These are phyloP conservation scores for Chytridiales sp. DNA, from an alignment of 371 early-diverging fungal genomes.

Conservation along the genomic window DNA sequence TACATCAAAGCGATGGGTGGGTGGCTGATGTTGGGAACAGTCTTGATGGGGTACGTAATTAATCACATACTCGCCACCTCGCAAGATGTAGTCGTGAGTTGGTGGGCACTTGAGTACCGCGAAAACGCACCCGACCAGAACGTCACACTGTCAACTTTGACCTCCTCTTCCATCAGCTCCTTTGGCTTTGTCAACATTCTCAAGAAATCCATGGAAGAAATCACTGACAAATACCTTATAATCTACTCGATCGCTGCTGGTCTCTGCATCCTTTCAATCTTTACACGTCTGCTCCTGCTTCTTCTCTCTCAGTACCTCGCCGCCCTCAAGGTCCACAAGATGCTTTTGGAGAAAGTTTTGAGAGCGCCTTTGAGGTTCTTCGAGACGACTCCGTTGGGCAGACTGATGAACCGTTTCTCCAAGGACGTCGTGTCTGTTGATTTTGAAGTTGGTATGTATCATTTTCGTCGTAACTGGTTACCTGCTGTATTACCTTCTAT, in stretches of 20 bases:
- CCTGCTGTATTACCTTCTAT: too few relatives aligned
- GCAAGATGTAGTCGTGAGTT: slow-evolving; percentile 12
- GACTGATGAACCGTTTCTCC: slow-evolving; percentile 51
- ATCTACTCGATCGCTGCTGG: slow-evolving; percentile 16
- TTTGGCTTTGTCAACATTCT: too few relatives aligned
- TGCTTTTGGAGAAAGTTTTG: slow-evolving; percentile 60
- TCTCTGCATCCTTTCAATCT: slow-evolving; percentile 2
- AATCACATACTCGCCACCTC: slow-evolving; percentile 11
- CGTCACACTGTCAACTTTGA: background rate
- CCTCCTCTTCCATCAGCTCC: background rate
- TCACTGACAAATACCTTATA: slow-evolving; percentile 21
- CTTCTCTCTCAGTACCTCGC: slow-evolving; percentile 7
- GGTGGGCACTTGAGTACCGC: too few relatives aligned
- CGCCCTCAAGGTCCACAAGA: slow-evolving; percentile 17
- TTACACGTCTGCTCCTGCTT: slow-evolving; percentile 7
- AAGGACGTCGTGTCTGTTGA: slow-evolving; percentile 28
- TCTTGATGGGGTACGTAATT: slow-evolving; percentile 25
- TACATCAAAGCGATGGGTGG: slow-evolving; percentile 35
- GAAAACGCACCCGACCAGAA: too few relatives aligned
- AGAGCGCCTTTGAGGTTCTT: slow-evolving; percentile 79
- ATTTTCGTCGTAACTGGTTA: too few relatives aligned
- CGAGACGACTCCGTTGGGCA: slow-evolving; percentile 79
- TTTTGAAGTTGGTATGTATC: slow-evolving; percentile 6
- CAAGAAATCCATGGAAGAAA: too few relatives aligned
- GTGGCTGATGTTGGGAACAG: background rate